Evolutionary conservation across 192 early-diverging fungal genomes (phyloP).

Genomic region (Backusella tuberculispora): DNA sequence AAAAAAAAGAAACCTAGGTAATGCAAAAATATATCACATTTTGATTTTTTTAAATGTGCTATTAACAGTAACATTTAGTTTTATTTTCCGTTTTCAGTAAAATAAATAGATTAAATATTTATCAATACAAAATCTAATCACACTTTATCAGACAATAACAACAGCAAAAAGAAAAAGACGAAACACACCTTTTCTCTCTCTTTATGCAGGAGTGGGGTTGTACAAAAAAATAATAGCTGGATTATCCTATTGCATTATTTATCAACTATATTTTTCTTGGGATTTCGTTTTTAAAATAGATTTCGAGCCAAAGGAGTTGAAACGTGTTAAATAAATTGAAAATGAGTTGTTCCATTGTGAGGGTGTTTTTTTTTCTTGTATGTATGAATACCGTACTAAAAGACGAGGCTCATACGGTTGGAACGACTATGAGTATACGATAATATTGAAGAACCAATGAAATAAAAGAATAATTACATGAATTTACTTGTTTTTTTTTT

Average conservation of each 20-base stretch:
- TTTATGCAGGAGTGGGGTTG: too few species aligned
- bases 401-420: too few species aligned
- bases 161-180: neutral
- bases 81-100: constrained; percentile 1
- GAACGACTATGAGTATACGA: too few species aligned
- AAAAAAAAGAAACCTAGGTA: neutral
- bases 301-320: neutral
- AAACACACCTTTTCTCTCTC: neutral
- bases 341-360: neutral
- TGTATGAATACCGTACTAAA: too few species aligned
- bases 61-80: constrained; percentile 2
- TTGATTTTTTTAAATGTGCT: neutral
- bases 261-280: neutral
- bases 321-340: neutral
- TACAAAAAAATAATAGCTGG: neutral
- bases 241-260: neutral
- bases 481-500: too few species aligned
- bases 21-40: neutral
- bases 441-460: too few species aligned
- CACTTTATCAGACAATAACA: neutral
- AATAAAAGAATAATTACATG: too few species aligned
- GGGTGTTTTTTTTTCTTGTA: too few species aligned
- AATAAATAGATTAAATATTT: neutral
- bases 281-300: neutral
- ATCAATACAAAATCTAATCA: neutral